Evolutionary conservation across 1,284 basidiomycete species (phyloP).

Genomic region (Grifola frondosa): DNA sequence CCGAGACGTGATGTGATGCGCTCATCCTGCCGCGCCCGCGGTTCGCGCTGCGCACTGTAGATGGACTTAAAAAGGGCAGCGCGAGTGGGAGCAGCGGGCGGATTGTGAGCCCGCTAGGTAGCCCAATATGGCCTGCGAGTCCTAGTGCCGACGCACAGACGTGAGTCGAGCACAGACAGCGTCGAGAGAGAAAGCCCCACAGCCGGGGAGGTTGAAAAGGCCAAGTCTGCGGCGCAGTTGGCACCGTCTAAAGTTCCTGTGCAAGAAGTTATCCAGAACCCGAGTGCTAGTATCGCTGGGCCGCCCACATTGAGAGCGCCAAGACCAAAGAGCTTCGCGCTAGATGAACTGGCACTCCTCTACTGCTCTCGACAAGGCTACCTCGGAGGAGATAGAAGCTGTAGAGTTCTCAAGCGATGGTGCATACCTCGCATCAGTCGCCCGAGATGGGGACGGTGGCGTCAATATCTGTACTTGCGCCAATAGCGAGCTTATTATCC

Average conservation of each 20-base stretch:
- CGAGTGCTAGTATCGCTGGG: conserved; percentile 7
- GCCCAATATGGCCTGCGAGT: conserved; percentile 39
- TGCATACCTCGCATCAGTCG: too few species aligned
- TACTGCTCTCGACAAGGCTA: too few species aligned
- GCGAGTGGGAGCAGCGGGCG: conserved; percentile 29
- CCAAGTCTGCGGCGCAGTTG: conserved; percentile 20
- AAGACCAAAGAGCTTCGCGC: conserved; percentile 50
- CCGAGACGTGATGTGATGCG: conserved; percentile 80
- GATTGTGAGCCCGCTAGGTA: conserved; percentile 51
- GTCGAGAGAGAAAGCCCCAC: too few species aligned
- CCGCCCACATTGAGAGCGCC: conserved; percentile 16
- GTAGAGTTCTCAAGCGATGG: too few species aligned
- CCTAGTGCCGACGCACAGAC: conserved; percentile 5
- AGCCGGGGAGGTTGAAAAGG: conserved; percentile 24
- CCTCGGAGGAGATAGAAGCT: too few species aligned
- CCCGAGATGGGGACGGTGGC: too few species aligned
- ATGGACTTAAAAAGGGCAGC: conserved; percentile 22
- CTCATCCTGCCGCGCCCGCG: conserved; percentile 71
- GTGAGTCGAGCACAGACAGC: conserved; percentile 2
- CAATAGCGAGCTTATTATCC: too few species aligned
- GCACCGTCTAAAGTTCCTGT: conserved; percentile 11
- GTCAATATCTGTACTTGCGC: too few species aligned
- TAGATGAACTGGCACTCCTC: conserved; percentile 57
- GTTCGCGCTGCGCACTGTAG: conserved; percentile 46
- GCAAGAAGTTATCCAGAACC: conserved; percentile 7